phyloP scores from a whole-genome alignment of 768 basidiomycete species.

The Tubosaeta brunneosetosa region DNA sequence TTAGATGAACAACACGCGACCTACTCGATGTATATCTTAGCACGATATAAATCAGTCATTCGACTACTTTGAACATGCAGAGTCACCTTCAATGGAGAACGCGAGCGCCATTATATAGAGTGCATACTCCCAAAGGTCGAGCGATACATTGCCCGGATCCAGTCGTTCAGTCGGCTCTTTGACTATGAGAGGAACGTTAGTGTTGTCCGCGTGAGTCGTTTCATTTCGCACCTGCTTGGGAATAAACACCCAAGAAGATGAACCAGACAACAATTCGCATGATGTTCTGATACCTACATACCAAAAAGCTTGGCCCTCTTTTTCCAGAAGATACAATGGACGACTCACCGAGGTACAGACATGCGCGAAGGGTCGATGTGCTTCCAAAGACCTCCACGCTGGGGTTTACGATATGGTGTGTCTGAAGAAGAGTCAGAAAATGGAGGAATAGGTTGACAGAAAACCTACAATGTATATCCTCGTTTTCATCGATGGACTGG shows the following conservation, averaged over 20 bases:
- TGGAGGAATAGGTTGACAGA: not conserved
- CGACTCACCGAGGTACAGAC: constrained; percentile 64
- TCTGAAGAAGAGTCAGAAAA: constrained; percentile 40
- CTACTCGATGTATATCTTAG: constrained; percentile 24
- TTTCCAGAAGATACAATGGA: not conserved
- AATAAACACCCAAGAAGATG: constrained; percentile 74
- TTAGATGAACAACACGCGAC: not conserved
- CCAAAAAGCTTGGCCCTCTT: not conserved
- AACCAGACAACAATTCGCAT: constrained; percentile 77
- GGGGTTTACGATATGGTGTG: constrained; percentile 57
- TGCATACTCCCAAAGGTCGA: constrained; percentile 77
- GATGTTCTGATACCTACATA: constrained; percentile 72
- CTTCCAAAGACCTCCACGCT: constrained; percentile 54
- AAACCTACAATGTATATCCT: constrained; percentile 72
- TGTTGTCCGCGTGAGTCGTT: not conserved
- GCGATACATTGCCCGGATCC: constrained; percentile 44
- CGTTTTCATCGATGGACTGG: constrained; percentile 67
- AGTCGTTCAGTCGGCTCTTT: constrained; percentile 73
- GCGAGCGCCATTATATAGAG: constrained; percentile 77
- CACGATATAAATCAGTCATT: constrained; percentile 34
- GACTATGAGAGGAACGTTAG: constrained; percentile 38
- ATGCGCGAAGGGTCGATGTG: constrained; percentile 75
- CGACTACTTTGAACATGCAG: constrained; percentile 17
- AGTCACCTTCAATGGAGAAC: constrained; percentile 73
- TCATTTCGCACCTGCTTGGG: constrained; percentile 63